Evolutionary conservation across 768 basidiomycete genomes (phyloP), one percentile per base, ranked within the genome.

Genomic region (Lactifluus piperatus): DNA sequence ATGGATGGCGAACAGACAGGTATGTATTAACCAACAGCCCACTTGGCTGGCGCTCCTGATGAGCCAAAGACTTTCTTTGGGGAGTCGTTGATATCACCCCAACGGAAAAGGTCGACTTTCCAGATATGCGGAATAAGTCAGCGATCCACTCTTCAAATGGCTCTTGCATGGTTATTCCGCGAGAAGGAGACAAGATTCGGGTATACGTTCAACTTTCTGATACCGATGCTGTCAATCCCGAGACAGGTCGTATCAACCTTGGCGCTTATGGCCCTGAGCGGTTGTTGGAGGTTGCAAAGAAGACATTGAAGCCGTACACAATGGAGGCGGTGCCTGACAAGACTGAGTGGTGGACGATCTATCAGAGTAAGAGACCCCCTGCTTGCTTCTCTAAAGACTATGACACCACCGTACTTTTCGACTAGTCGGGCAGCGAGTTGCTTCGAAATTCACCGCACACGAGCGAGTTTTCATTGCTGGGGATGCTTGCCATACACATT

Each of bases 1-100:
- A 86, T 91, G 86, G 81, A 89, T 59, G 90, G 90, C 6, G 87
- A 91, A 68, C 84, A 88, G 60, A 77, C 75, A 9, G 74, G 77
- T 72, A 13, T 26, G 66, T 58, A 1, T 27, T 22, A 8, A 24
- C 20, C 24, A 37, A 32, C 24, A 24, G 7, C 8, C 5, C 18
- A 22, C 26, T 30, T 26, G n/a, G 22, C 30, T 52, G 29, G 30
- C 22, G 10, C 30, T 22, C 27, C 39, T 41, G 14, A 24, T 45
- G 18, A 5, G 16, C 16, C n/a, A 24, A 75, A 72, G 84, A 91
- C 54, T 85, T 80, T 57, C 77, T 91, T 20, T 93, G 91, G 91
- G 91, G 91, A 3, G 90, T 92, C 3, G 71, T 91, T 20, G 91
- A 82, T 67, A 72, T 76, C 34, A 60, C 76, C 7, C 78, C 80